These are phyloP conservation scores for Debaryomycetaceae sp. DNA, from an alignment of 1,139 yeast species.

Conservation along the genomic window DNA sequence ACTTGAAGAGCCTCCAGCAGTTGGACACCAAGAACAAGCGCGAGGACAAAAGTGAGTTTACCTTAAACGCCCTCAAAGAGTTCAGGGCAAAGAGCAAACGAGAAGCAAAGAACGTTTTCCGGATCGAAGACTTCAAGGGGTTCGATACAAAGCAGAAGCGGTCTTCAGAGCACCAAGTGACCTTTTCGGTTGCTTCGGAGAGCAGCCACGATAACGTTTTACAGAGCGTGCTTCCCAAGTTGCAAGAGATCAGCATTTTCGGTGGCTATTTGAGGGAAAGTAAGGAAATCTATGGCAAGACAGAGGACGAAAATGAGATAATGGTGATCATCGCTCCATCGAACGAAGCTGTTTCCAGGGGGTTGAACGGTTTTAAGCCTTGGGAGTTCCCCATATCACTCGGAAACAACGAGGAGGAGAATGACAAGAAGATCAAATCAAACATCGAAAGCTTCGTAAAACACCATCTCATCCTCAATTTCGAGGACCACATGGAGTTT, in stretches of 20 bases:
- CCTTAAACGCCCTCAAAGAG: conserved; percentile 10
- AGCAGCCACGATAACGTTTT: conserved; percentile 14
- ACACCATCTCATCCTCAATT: conserved; percentile 45
- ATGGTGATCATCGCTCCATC: conserved; percentile 61
- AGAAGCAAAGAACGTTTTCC: conserved; percentile 21
- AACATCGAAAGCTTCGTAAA: conserved; percentile 52
- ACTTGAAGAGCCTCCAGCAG: conserved; percentile 1
- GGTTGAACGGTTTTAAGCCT: conserved; percentile 46
- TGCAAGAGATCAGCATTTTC: conserved; percentile 45
- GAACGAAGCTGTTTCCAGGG: conserved; percentile 45
- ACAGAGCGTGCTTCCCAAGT: conserved; percentile 42
- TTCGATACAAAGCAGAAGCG: conserved; percentile 11
- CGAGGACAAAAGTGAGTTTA: conserved; percentile 19
- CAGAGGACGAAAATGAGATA: conserved; percentile 32
- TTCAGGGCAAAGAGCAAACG: conserved; percentile 8
- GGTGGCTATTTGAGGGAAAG: conserved; percentile 56
- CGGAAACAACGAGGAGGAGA: conserved; percentile 28
- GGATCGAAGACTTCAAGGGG: conserved; percentile 11
- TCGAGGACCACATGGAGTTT: conserved; percentile 17
- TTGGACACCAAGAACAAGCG: conserved; percentile 10
- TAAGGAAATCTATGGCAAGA: conserved; percentile 36
- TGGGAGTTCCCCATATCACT: conserved; percentile 64
- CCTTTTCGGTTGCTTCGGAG: conserved; percentile 3
- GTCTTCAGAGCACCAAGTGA: conserved; percentile 8
- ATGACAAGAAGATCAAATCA: conserved; percentile 38